Percentiles rank a stretch among this genome's conserved stretches.
phyloP scores from a whole-genome alignment of 2,329 filamentous ascomycete genomes.

The Diplodia scrobiculata region DNA sequence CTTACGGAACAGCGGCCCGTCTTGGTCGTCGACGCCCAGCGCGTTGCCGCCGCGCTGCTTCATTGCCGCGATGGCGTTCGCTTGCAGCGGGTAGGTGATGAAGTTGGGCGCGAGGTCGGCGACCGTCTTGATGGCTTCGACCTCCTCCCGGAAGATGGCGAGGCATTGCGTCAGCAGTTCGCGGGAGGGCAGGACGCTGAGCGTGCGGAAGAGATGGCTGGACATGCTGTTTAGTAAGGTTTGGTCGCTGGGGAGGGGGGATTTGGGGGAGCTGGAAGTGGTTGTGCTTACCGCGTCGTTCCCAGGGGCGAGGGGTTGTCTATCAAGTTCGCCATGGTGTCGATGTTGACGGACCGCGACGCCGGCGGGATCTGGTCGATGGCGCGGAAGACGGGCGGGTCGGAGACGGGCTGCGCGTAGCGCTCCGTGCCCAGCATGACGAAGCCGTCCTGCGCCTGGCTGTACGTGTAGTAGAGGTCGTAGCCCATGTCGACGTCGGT shows the following conservation, averaged over 20 bases:
- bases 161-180: not conserved
- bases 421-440: constrained; percentile 32
- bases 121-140: not conserved
- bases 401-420: constrained; percentile 34
- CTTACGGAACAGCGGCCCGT: not conserved
- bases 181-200: not conserved
- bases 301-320: too few relatives aligned
- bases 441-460: constrained; percentile 29
- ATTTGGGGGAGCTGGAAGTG: too few relatives aligned
- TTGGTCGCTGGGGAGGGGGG: too few relatives aligned
- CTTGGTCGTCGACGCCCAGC: not conserved
- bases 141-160: not conserved
- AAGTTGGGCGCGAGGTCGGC: not conserved
- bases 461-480: not conserved
- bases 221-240: too few relatives aligned
- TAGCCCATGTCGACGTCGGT: constrained; percentile 32
- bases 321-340: constrained; percentile 33
- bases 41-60: constrained; percentile 7
- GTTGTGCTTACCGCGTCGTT: constrained; percentile 5
- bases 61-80: constrained; percentile 1
- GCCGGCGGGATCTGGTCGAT: constrained; percentile 34
- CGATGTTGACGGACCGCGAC: constrained; percentile 33
- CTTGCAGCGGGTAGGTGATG: not conserved
- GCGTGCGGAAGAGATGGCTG: constrained; percentile 11
- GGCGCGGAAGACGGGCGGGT: constrained; percentile 34